These are phyloP conservation scores for Wickerhamomyces ciferrii DNA, from an alignment of 805 yeast genomes.

Conservation along the genomic window DNA sequence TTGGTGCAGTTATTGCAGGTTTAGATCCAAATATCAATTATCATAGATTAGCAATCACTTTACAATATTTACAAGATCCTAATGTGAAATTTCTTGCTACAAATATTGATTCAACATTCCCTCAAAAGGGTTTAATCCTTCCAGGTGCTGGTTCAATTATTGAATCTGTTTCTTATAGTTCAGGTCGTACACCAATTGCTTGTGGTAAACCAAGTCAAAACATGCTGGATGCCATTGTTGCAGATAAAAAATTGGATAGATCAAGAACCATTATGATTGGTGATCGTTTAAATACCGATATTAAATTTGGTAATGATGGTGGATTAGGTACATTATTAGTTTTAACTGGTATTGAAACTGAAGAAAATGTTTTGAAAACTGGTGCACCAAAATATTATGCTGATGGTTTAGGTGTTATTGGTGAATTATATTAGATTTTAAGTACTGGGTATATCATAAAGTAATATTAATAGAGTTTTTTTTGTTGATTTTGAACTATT, in stretches of 20 bases:
- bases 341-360: conserved; percentile 86
- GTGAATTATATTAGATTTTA: conserved; percentile 42
- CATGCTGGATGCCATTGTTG: conserved; percentile 86
- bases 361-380: conserved; percentile 44
- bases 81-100: conserved; percentile 81
- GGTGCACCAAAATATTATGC: conserved; percentile 64
- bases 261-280: conserved; percentile 84
- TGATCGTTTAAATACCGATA: conserved; percentile 92
- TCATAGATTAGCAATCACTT: conserved; percentile 71
- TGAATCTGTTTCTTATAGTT: conserved; percentile 65
- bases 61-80: conserved; percentile 70
- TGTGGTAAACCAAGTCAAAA: conserved; percentile 90
- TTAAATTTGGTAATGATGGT: conserved; percentile 84
- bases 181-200: conserved; percentile 81
- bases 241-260: conserved; percentile 49
- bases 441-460: too few relatives aligned
- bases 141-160: conserved; percentile 96
- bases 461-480: too few relatives aligned
- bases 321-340: conserved; percentile 85
- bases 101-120: conserved; percentile 92
- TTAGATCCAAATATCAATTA: conserved; percentile 75
- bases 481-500: not conserved
- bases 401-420: conserved; percentile 46
- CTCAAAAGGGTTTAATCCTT: conserved; percentile 75
- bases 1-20: conserved; percentile 90